These are phyloP conservation scores for Parastagonospora avenae DNA, from an alignment of 2,329 filamentous ascomycete species.

Conservation along the genomic window DNA sequence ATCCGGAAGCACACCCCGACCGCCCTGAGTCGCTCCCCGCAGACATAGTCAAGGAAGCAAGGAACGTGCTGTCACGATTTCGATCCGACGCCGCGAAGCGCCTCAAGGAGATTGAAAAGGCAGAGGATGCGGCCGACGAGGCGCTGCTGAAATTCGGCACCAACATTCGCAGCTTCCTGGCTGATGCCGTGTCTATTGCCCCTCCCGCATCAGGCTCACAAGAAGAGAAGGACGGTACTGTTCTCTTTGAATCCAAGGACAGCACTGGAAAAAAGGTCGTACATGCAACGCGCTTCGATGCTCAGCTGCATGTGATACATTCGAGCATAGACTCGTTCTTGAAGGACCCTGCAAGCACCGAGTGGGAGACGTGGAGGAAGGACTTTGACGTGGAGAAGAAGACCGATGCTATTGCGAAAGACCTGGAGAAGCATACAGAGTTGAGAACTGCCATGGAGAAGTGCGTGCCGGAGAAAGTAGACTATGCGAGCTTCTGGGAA, in stretches of 20 bases:
- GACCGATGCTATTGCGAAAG: conserved; percentile 79
- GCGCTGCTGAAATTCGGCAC: conserved; percentile 89
- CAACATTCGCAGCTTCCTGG: conserved; percentile 86
- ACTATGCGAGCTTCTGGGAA: conserved; percentile 89
- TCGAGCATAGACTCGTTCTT: conserved; percentile 79
- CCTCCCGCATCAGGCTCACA: conserved; percentile 63
- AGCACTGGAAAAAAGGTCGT: conserved; percentile 88
- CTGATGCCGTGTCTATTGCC: conserved; percentile 86
- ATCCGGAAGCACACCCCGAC: conserved; percentile 41
- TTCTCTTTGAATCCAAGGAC: conserved; percentile 94
- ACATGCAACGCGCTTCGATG: conserved; percentile 91
- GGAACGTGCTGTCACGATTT: conserved; percentile 75
- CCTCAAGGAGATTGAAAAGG: conserved; percentile 85
- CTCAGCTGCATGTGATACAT: conserved; percentile 94
- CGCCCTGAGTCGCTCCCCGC: conserved; percentile 53
- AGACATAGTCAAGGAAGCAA: conserved; percentile 61
- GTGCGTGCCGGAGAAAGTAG: conserved; percentile 89
- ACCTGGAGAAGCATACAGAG: conserved; percentile 86
- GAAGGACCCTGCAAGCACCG: conserved; percentile 75
- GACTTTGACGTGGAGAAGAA: conserved; percentile 81
- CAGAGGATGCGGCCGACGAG: conserved; percentile 95
- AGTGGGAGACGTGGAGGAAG: conserved; percentile 75
- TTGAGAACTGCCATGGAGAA: conserved; percentile 90
- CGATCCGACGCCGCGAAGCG: conserved; percentile 78
- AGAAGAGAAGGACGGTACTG: conserved; percentile 55